Evolutionary conservation across 805 yeast genomes (phyloP), one percentile per base, ranked within the genome.

Genomic region (Clavispora carvajalis): DNA sequence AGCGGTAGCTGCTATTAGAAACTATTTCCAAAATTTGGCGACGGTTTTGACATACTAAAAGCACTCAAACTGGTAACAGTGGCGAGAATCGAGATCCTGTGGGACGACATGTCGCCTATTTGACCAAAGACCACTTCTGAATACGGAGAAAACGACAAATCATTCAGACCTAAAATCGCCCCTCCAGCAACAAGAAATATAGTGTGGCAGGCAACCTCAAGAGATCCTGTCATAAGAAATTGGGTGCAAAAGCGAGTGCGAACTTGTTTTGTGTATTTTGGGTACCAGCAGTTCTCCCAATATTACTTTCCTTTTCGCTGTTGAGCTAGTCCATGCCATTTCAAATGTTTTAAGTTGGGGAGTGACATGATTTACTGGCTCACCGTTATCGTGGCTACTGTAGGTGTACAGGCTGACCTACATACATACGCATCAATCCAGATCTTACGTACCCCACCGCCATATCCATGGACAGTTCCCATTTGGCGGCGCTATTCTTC

Each of bases 231-330:
- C 35, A 23, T 26, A 8, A 21, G 25, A 24, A 52, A 5, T 62
- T 45, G 10, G 57, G 45, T 39, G 63, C 69, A 39, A 60, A 49
- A 1, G 63, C 65, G 13, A 58, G 28, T 11, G 18, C 31, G 31
- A 33, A 22, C 34, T 31, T 22, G 23, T 8, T 22, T 22, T 22
- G 6, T 3, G 23, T 3, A 22, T 22, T 22, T 22, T 22, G 23
- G n/a, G n/a, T n/a, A n/a, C n/a, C n/a, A n/a, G n/a, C n/a, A n/a
- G n/a, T n/a, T n/a, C n/a, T n/a, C n/a, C n/a, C n/a, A n/a, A n/a
- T n/a, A n/a, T n/a, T n/a, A n/a, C n/a, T n/a, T n/a, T n/a, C n/a
- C n/a, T n/a, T n/a, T n/a, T n/a, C n/a, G n/a, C n/a, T n/a, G n/a
- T n/a, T n/a, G n/a, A n/a, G n/a, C n/a, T n/a, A n/a, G n/a, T n/a